Evolutionary conservation across 2,329 filamentous ascomycete species (phyloP), one percentile per base, ranked within the genome.

Genomic region (Fusarium kyushuense): DNA sequence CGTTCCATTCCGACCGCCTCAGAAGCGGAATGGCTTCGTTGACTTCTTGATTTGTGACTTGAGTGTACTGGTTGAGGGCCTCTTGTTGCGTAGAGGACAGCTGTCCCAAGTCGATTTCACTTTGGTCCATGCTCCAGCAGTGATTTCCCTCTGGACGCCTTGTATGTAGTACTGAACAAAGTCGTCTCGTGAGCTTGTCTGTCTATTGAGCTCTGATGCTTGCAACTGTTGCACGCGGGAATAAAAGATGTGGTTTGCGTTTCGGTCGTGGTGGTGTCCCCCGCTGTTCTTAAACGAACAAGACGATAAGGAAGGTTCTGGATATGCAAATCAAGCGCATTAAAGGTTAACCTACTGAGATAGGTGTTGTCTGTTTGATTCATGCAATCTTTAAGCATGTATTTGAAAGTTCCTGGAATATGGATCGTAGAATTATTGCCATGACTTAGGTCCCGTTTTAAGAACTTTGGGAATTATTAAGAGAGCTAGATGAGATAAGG

Each of bases 1-100:
- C 92, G 76, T 98, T 99, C 96, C 96, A 99, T 84, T 98, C 91
- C 58, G 94, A 97, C 65, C 94, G 86, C 71, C 90, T 87, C 3
- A 99, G 84, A 6, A 99, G 79, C 2, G 92, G 89, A 48, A 97
- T 84, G 3, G 96, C 94, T 59, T 92, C 89, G 42, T 88, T 85
- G 43, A 89, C 79, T 23, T 93, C 90, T 79, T 97, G 94, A 72
- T 94, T 89, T 27, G 96, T 98, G 51, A 99, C 91, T 52, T 92
- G 87, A 17, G 90, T 93, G 79, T 94, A 97, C 75, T 97, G 95
- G 73, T 97, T 90, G 27, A 99, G 87, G 46, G 93, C 91, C 52
- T 90, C 87, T 78, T 93, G 93, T 82, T 98, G 94, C 70, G 87
- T 87, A 67, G 90, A 82, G 51, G 91, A 91, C 75, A 97, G 90